Base-by-base conservation (phyloP, 495 filamentous ascomycete genomes). In the Terfezia boudieri region DNA sequence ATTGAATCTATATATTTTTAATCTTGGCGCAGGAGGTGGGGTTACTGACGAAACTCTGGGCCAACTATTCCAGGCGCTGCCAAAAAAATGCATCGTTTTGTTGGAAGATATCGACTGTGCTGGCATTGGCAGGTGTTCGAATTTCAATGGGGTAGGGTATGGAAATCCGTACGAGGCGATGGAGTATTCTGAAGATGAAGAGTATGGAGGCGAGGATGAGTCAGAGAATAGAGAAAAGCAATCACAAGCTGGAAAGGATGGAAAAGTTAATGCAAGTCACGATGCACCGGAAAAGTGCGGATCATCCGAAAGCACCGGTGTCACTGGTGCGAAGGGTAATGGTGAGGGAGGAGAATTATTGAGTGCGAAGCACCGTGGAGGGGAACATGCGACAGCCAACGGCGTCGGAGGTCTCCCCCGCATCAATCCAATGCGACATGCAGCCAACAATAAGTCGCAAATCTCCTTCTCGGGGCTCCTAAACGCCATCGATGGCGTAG, bases 401-500 rank as follows among this genome's bases (percentile, higher is more conserved):
- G 16, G 26, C 22, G 37, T 6, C 10, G n/a, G 43, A 38, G 20
- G 12, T 11, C 48, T n/a, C n/a, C 22, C 38, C n/a, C 26, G 26
- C 26, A 32, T 32, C 26, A 32, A 32, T 32, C 26, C 26, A 32
- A 32, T 32, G 26, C 23, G 16, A 37, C 54, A 9, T 26, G 48
- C 16, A 10, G 55, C 20, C 35, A 37, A 23, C 60, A 55, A 20
- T 61, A 55, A 37, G 55, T 57, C 22, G 55, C 55, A 17, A 57
- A 64, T 77, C 55, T 81, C 80, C 0, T 74, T 90, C 11, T 87
- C 83, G 2, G 83, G 76, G 0, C 68, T 90, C 10, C 70, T 90
- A 41, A 90, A 88, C 58, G 82, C 82, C 36, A 74, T 90, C 36
- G 84, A 88, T 59, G 84, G 84, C 14, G 81, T 86, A n/a, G 79